Evolutionary conservation across 2,329 filamentous ascomycete genomes (phyloP).

Genomic region (Xylaria hypoxylon): DNA sequence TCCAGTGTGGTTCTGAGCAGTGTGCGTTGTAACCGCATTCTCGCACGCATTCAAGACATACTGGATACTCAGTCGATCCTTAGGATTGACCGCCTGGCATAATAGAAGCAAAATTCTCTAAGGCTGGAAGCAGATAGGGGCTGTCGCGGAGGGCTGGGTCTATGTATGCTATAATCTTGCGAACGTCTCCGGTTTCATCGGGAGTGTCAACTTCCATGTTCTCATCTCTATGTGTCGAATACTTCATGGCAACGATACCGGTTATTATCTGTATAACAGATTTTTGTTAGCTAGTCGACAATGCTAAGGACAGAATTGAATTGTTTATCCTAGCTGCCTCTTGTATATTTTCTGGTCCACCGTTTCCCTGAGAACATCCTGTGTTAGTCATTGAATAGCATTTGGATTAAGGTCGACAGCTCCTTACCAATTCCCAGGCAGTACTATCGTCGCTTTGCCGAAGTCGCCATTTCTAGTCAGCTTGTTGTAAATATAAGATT

Average conservation of each 20-base stretch:
- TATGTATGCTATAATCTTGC: slow-evolving; percentile 9
- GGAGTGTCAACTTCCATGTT: slow-evolving; percentile 15
- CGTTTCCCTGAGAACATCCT: background rate
- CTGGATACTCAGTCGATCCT: slow-evolving; percentile 5
- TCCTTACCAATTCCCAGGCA: slow-evolving; percentile 9
- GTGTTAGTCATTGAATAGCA: background rate
- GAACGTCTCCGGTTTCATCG: background rate
- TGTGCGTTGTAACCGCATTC: slow-evolving; percentile 3
- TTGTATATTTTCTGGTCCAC: slow-evolving; percentile 18
- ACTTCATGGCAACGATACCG: slow-evolving; percentile 15
- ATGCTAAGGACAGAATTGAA: background rate
- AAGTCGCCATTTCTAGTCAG: background rate
- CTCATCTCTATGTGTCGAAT: slow-evolving; percentile 9
- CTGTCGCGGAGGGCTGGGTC: slow-evolving; percentile 20
- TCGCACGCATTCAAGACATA: slow-evolving; percentile 7
- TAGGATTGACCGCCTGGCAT: slow-evolving; percentile 15
- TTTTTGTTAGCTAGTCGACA: background rate
- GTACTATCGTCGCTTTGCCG: background rate
- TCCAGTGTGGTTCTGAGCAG: slow-evolving; percentile 1
- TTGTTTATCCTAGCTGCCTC: slow-evolving; percentile 8
- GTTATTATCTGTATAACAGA: background rate
- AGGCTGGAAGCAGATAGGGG: background rate
- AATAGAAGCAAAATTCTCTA: slow-evolving; percentile 13
- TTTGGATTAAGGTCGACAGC: background rate
- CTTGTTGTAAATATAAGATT: background rate